Percentiles rank a stretch among this genome's conserved stretches.
Evolutionary conservation across 352 stramenopile genomes (phyloP).

Genomic region (Globisporangium viniferum): DNA sequence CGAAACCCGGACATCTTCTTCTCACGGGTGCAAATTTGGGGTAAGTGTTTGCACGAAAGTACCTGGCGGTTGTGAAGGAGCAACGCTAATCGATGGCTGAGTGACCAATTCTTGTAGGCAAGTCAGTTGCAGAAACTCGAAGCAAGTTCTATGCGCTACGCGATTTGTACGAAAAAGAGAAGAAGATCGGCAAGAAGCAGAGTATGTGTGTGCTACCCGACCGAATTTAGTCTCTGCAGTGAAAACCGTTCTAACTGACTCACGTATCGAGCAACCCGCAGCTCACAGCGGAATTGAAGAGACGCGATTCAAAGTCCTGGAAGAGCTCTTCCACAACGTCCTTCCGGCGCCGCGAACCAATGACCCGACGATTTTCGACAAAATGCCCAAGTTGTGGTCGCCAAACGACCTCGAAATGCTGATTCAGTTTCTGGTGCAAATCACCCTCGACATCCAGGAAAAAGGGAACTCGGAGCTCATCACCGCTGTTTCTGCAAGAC

Average conservation of each 20-base stretch:
- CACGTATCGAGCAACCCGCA: background rate
- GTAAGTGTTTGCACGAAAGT: constrained; percentile 16
- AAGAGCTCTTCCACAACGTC: constrained; percentile 50
- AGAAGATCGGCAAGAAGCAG: constrained; percentile 12
- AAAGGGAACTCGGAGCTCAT: constrained; percentile 43
- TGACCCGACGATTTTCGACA: constrained; percentile 24
- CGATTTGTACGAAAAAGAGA: constrained; percentile 59
- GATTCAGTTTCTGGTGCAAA: constrained; percentile 51
- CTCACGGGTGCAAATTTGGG: constrained; percentile 60
- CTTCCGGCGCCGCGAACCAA: constrained; percentile 25
- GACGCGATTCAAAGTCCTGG: constrained; percentile 36
- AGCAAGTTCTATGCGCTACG: constrained; percentile 75
- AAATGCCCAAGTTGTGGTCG: constrained; percentile 53
- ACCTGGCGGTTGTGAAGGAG: too few species aligned
- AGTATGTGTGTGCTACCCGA: background rate
- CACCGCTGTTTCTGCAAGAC: constrained; percentile 23
- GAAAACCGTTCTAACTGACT: background rate
- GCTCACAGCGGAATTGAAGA: constrained; percentile 21
- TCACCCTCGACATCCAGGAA: constrained; percentile 59
- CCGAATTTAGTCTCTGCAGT: background rate
- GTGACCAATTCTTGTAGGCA: constrained; percentile 26
- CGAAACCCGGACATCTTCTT: constrained; percentile 55
- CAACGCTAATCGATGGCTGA: background rate
- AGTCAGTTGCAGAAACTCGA: constrained; percentile 54
- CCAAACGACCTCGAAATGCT: constrained; percentile 49